These are phyloP conservation scores for Aspergillus pseudonomiae DNA, from an alignment of 2,329 filamentous ascomycete species.

Conservation along the genomic window DNA sequence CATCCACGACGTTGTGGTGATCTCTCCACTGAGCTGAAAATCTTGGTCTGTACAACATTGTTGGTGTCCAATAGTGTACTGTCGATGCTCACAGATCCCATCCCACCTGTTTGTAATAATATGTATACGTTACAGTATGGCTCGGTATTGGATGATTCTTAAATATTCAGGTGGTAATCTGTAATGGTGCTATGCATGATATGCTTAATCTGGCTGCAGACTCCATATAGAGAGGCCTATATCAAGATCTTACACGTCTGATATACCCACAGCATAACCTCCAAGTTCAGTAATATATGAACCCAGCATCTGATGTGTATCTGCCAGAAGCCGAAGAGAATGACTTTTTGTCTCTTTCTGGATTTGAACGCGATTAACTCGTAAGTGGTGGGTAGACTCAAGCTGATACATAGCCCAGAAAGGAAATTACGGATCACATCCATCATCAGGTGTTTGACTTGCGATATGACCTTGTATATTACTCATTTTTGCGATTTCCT, in stretches of 20 bases:
- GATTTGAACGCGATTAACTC: not conserved
- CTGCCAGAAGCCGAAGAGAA: not conserved
- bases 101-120: not conserved
- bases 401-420: not conserved
- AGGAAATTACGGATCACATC: not conserved
- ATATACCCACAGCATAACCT: not conserved
- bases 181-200: slow-evolving; percentile 3
- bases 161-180: not conserved
- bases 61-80: not conserved
- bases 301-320: not conserved
- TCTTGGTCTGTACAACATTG: not conserved
- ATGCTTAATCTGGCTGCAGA: slow-evolving; percentile 12
- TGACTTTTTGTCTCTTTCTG: not conserved
- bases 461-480: not conserved
- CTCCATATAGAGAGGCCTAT: not conserved
- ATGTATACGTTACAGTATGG: not conserved
- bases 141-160: not conserved
- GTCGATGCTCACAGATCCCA: not conserved
- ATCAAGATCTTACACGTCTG: not conserved
- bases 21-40: slow-evolving; percentile 1
- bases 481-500: not conserved
- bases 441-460: not conserved
- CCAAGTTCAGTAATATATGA: not conserved
- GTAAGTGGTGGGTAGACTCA: not conserved
- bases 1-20: not conserved